Percentiles rank a stretch among this genome's conserved stretches.
Conservation (phyloP, 306 rosid genomes). For the Vigna angularis region DNA sequence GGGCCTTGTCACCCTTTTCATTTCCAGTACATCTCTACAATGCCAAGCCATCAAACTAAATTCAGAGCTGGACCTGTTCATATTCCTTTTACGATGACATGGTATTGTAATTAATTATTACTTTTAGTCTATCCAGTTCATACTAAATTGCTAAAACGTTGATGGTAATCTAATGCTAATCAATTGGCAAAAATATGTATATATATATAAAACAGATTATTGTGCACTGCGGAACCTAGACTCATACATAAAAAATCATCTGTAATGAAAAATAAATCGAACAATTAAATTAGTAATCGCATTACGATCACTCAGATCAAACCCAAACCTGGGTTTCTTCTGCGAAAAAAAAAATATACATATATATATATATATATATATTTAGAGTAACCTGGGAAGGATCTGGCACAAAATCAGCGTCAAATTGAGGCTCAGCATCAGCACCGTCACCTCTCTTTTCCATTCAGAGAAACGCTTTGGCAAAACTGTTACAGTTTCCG, state of each 20-base stretch:
- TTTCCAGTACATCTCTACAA: constrained; percentile 49
- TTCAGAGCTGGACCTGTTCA: background rate
- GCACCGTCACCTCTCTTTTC: constrained; percentile 48
- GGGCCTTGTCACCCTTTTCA: constrained; percentile 50
- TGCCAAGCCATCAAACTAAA: constrained; percentile 31
- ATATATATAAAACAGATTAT: background rate
- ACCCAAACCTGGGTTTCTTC: background rate
- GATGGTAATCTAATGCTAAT: background rate
- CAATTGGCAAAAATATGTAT: background rate
- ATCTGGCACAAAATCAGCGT: constrained; percentile 39
- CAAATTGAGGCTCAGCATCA: constrained; percentile 42
- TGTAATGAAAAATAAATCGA: background rate
- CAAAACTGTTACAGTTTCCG: background rate
- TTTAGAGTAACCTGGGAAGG: constrained; percentile 52
- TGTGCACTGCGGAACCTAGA: background rate
- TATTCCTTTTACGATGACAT: background rate
- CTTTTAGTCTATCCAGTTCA: constrained; percentile 9
- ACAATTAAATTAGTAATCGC: background rate
- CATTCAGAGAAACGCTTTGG: constrained; percentile 48
- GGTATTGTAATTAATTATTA: background rate
- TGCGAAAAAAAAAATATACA: background rate
- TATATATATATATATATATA: background rate
- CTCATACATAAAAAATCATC: background rate
- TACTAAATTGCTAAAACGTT: background rate
- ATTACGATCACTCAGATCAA: background rate